Base-by-base conservation (phyloP, 306 rosid species). In the Rosa lucieae region DNA sequence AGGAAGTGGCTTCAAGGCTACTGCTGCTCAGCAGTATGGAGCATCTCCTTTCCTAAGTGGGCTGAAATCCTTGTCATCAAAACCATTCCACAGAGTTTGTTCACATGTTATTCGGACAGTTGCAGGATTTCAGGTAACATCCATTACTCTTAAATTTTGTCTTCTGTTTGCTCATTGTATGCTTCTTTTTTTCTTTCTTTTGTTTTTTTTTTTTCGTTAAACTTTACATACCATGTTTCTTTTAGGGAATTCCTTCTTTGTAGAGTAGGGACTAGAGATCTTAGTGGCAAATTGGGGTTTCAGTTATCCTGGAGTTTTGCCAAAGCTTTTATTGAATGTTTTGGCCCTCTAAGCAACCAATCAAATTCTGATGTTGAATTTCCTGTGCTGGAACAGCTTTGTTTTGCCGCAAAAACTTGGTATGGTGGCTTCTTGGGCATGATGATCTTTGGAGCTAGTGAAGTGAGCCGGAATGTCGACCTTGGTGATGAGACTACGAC, bases 381-480 rank as follows among this genome's bases (percentile, higher is more conserved):
- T 6, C 12, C 66, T 29, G 2, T 26, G 20, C 39, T 44, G 81
- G 59, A 74, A 80, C 84, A 95, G 99, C 81, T 95, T 78, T 95
- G 98, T 86, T 93, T 90, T 85, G 92, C 98, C 82, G 97, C 99
- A 70, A 95, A 93, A 89, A 95, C 99, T 5, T 95, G 98, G 99
- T 94, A 91, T 37, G 99, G 99, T 65, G 99, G 98, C 70, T 95
- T 95, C 84, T 82, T 95, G 84, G 97, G 98, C 78, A 47, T 95
- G 97, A 89, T 95, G 99, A 89, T 95, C 79, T 95, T 95, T 73
- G 99, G 99, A 82, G 98, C 99, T 58, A 95, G 99, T 82, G 98
- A 95, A 86, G 99, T 95, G 76, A 95, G 99, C 82, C 89, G 99
- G 89, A 93, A 95, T 20, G 88, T 95, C 74, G 99, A 95, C 85